Percentiles rank a stretch among this genome's conserved stretches.
phyloP scores from a whole-genome alignment of 176 grass and related monocot genomes.

The Oryza rufipogon region DNA sequence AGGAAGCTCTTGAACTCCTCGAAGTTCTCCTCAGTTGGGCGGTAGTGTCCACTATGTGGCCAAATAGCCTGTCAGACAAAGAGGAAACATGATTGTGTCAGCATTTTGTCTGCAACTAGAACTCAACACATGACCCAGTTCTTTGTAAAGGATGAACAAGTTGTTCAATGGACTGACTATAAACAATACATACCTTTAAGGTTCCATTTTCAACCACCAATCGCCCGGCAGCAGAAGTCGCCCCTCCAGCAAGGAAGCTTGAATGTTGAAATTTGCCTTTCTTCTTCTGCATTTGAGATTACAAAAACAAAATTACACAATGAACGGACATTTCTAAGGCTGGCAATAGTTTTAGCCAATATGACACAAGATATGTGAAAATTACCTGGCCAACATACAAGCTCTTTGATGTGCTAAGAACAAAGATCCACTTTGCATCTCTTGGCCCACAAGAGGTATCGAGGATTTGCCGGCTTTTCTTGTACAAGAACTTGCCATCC shows the following conservation, averaged over 20 bases:
- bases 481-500: conserved; percentile 81
- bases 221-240: conserved; percentile 83
- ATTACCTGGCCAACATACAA: conserved; percentile 85
- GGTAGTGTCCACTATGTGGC: conserved; percentile 91
- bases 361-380: background rate
- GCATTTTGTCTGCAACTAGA: background rate
- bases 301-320: background rate
- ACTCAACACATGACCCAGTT: background rate
- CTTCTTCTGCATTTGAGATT: conserved; percentile 67
- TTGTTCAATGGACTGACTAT: background rate
- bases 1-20: conserved; percentile 85
- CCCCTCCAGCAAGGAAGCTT: conserved; percentile 90
- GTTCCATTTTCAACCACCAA: conserved; percentile 73
- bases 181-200: conserved; percentile 56
- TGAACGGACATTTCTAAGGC: background rate
- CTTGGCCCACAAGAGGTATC: conserved; percentile 41
- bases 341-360: background rate
- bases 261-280: conserved; percentile 95
- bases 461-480: conserved; percentile 54
- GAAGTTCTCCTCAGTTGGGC: conserved; percentile 81
- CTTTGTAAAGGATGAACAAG: background rate
- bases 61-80: conserved; percentile 76
- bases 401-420: conserved; percentile 81
- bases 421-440: conserved; percentile 91
- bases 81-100: conserved; percentile 30